These are phyloP conservation scores for Trichoderma sp. DNA, from an alignment of 2,329 filamentous ascomycete species.

Conservation along the genomic window DNA sequence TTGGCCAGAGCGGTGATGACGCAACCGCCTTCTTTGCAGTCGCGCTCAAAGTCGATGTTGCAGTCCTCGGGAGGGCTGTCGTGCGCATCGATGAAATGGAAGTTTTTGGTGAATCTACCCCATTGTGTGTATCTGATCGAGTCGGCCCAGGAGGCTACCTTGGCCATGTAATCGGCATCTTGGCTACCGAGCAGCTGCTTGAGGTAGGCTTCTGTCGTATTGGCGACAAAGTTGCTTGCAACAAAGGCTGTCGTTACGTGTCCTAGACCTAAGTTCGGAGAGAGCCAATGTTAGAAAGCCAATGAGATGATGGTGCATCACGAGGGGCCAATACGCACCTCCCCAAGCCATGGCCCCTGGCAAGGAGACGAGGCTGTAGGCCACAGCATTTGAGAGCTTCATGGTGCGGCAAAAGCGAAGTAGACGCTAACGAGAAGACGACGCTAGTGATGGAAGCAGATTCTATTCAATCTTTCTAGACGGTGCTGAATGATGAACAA, in stretches of 20 bases:
- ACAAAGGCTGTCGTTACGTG: conserved; percentile 68
- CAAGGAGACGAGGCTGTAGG: conserved; percentile 37
- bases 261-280: conserved; percentile 52
- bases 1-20: conserved; percentile 62
- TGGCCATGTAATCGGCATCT: conserved; percentile 60
- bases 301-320: conserved; percentile 4
- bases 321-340: conserved; percentile 37
- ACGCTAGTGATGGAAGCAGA: background rate
- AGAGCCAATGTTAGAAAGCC: background rate
- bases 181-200: conserved; percentile 58
- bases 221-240: conserved; percentile 60
- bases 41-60: conserved; percentile 58
- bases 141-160: conserved; percentile 68
- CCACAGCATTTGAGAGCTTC: conserved; percentile 38
- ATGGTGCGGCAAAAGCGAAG: conserved; percentile 29
- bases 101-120: conserved; percentile 61
- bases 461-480: background rate
- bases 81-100: conserved; percentile 71
- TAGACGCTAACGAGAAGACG: background rate
- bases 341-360: conserved; percentile 46
- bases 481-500: background rate
- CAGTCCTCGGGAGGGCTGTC: conserved; percentile 61
- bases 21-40: conserved; percentile 65
- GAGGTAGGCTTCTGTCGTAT: conserved; percentile 58
- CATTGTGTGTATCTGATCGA: conserved; percentile 65